Evolutionary conservation across 305 asterid species (phyloP).

Genomic region (Ilex paraguariensis): DNA sequence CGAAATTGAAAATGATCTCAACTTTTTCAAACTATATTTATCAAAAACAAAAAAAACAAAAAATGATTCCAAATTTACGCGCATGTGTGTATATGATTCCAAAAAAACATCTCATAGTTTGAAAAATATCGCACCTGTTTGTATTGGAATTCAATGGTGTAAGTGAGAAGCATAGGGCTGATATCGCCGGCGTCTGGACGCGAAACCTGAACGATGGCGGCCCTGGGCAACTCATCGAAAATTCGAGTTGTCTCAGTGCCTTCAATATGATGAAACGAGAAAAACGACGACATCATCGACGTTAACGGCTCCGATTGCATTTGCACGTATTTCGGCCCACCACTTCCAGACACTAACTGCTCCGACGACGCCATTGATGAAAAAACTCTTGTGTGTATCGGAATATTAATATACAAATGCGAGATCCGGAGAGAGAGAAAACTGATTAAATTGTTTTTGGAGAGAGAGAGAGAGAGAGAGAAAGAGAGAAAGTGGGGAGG

Average conservation of each 20-base stretch:
- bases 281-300: constrained; percentile 47
- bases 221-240: constrained; percentile 87
- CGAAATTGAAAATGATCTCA: too few species aligned
- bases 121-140: constrained; percentile 39
- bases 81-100: too few species aligned
- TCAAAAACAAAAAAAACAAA: too few species aligned
- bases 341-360: constrained; percentile 46
- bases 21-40: too few species aligned
- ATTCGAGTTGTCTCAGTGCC: constrained; percentile 52
- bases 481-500: too few species aligned
- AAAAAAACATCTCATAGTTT: too few species aligned
- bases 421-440: too few species aligned
- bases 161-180: constrained; percentile 83
- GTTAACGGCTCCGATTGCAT: constrained; percentile 54
- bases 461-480: not conserved
- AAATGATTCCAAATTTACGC: too few species aligned
- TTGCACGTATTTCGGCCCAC: constrained; percentile 46
- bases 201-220: constrained; percentile 72
- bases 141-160: constrained; percentile 76
- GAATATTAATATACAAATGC: too few species aligned
- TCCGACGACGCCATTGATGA: constrained; percentile 59
- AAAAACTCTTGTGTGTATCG: too few species aligned
- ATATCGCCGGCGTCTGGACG: constrained; percentile 93
- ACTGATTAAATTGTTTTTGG: too few species aligned
- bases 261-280: constrained; percentile 36